phyloP scores from a whole-genome alignment of 495 filamentous ascomycete species.

The Echria macrotheca region DNA sequence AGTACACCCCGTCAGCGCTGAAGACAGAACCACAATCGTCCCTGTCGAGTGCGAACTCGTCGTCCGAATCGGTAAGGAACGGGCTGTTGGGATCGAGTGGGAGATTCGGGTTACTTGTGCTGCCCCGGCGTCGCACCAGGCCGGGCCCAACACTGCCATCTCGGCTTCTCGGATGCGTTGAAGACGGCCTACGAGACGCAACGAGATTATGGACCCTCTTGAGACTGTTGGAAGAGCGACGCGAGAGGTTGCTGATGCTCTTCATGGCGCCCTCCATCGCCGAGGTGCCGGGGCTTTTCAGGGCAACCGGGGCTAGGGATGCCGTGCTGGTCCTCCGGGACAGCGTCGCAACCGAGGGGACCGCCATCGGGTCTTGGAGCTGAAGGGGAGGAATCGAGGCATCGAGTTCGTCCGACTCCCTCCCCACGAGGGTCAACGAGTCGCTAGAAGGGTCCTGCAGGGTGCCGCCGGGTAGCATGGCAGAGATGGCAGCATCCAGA shows the following conservation, averaged over 20 bases:
- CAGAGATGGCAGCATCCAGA: conserved; percentile 26
- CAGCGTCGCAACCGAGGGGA: conserved; percentile 12
- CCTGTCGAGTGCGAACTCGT: conserved; percentile 42
- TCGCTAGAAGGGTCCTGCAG: conserved; percentile 40
- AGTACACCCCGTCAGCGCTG: conserved; percentile 29
- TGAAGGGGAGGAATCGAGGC: conserved; percentile 22
- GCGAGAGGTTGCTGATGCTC: conserved; percentile 32
- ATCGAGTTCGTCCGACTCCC: conserved; percentile 21
- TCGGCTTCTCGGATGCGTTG: conserved; percentile 63
- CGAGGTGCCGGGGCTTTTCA: conserved; percentile 25
- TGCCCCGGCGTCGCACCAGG: conserved; percentile 78
- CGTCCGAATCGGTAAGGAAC: conserved; percentile 62
- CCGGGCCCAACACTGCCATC: conserved; percentile 86
- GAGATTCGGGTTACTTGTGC: conserved; percentile 63
- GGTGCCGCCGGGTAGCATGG: conserved; percentile 35
- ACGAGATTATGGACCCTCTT: conserved; percentile 28
- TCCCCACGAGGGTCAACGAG: conserved; percentile 25
- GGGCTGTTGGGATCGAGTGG: conserved; percentile 46
- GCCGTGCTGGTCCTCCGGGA: conserved; percentile 33
- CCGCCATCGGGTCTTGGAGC: conserved; percentile 38
- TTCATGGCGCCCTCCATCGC: conserved; percentile 36
- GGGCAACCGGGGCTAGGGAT: conserved; percentile 27
- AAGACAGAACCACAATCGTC: conserved; percentile 24
- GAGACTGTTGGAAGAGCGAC: conserved; percentile 41
- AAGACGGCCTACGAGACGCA: conserved; percentile 55